phyloP scores from a whole-genome alignment of 257 asterid species.

The Solanum verrucosum region DNA sequence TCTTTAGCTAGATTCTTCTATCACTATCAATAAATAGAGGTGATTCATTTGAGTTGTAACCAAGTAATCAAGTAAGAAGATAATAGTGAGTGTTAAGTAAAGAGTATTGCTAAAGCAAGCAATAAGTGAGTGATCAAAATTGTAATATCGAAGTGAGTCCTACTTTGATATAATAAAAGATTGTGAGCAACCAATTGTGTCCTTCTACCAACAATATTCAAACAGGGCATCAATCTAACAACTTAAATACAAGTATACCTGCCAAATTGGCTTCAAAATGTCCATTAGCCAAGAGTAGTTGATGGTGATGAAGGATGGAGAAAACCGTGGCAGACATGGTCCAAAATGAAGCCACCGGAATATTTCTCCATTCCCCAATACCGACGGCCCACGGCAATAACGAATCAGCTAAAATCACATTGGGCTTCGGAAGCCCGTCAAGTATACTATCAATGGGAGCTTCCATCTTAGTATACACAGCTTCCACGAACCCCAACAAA shows the following conservation, averaged over 20 bases:
- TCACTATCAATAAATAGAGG: too few relatives aligned
- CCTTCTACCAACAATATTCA: too few relatives aligned
- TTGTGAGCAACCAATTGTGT: too few relatives aligned
- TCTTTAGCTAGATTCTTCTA: too few relatives aligned
- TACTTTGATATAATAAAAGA: too few relatives aligned
- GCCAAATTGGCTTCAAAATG: slow-evolving; percentile 32
- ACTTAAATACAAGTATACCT: slow-evolving; percentile 16
- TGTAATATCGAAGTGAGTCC: too few relatives aligned
- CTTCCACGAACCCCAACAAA: slow-evolving; percentile 41
- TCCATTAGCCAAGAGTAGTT: slow-evolving; percentile 28
- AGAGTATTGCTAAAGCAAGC: too few relatives aligned
- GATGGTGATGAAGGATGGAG: slow-evolving; percentile 33
- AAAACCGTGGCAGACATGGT: slow-evolving; percentile 56
- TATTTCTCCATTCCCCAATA: slow-evolving; percentile 44
- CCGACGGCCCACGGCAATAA: slow-evolving; percentile 49
- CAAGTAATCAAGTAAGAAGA: too few relatives aligned
- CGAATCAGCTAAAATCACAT: slow-evolving; percentile 36
- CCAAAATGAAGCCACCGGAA: slow-evolving; percentile 83
- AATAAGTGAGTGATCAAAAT: too few relatives aligned
- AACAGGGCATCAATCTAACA: too few relatives aligned
- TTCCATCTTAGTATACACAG: slow-evolving; percentile 52
- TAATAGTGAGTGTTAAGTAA: too few relatives aligned
- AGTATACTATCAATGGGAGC: slow-evolving; percentile 50
- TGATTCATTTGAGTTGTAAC: too few relatives aligned
- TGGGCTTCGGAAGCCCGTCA: slow-evolving; percentile 15